Evolutionary conservation across 139 green algal species (phyloP).

Genomic region (Edaphochlamys debaryana): DNA sequence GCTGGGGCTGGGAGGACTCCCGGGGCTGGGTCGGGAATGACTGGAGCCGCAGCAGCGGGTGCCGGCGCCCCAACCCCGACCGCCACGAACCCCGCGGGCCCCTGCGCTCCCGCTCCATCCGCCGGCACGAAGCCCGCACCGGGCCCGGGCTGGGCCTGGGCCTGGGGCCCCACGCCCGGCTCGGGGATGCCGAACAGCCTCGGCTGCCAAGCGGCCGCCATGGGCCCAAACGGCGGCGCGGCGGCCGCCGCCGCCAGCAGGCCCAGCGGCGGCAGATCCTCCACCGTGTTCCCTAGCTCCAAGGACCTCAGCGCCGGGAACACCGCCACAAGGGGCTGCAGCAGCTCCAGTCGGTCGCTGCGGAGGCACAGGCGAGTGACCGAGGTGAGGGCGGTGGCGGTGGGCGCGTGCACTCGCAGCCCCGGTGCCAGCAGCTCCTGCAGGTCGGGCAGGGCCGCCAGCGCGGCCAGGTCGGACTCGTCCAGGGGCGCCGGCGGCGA

Average conservation of each 20-base stretch:
- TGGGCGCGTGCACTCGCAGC: slow-evolving; percentile 16
- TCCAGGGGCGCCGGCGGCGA: not conserved
- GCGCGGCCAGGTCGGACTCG: slow-evolving; percentile 29
- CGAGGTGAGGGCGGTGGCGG: not conserved
- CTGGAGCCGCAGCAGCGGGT: no score
- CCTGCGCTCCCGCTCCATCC: no score
- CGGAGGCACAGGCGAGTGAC: slow-evolving; percentile 29
- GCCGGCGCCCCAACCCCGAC: no score
- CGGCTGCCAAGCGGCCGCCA: no score
- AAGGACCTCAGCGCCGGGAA: slow-evolving; percentile 17
- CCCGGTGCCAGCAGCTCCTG: not conserved
- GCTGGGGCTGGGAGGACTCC: no score
- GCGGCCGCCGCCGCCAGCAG: slow-evolving; percentile 12
- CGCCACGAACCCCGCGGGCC: no score
- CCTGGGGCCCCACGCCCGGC: no score
- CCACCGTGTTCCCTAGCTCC: slow-evolving; percentile 6
- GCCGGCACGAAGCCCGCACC: no score
- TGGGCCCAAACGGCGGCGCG: no score
- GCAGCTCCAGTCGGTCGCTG: slow-evolving; percentile 32
- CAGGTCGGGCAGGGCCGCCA: slow-evolving; percentile 17
- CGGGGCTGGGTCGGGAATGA: no score
- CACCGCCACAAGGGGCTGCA: slow-evolving; percentile 22
- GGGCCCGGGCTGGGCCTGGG: no score
- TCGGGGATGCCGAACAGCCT: no score
- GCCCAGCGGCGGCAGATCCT: not conserved